phyloP scores from a whole-genome alignment of 2,329 filamentous ascomycete genomes.

The Pezicula carpinea region DNA sequence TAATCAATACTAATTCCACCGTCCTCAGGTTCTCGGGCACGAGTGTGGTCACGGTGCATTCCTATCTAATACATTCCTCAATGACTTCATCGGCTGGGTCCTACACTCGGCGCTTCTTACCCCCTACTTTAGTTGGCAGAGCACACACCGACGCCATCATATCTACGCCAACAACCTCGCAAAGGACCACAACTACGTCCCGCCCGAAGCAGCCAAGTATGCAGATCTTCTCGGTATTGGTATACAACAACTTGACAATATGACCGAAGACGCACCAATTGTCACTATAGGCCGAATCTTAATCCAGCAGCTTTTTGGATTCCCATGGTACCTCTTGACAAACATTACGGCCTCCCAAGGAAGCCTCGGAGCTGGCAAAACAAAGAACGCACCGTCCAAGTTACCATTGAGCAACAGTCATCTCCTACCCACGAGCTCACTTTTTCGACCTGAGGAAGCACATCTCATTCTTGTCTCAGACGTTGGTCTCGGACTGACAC shows the following conservation, averaged over 20 bases:
- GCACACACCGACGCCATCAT: constrained; percentile 97
- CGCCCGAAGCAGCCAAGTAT: constrained; percentile 76
- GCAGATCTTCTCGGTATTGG: constrained; percentile 66
- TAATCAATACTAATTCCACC: too few relatives aligned
- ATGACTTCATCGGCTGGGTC: constrained; percentile 86
- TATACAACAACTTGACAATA: constrained; percentile 74
- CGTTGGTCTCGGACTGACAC: too few relatives aligned
- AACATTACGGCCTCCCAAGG: too few relatives aligned
- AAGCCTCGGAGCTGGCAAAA: too few relatives aligned
- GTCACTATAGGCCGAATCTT: constrained; percentile 68
- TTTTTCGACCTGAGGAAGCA: too few relatives aligned
- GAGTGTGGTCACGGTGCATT: constrained; percentile 96
- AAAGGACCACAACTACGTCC: constrained; percentile 95
- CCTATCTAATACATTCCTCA: constrained; percentile 77
- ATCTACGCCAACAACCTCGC: constrained; percentile 94
- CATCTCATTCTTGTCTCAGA: too few relatives aligned
- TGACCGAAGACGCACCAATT: constrained; percentile 88
- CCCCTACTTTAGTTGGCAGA: constrained; percentile 98
- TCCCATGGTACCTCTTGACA: constrained; percentile 81
- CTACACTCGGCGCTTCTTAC: constrained; percentile 82
- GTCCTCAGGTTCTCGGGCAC: constrained; percentile 89
- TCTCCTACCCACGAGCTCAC: too few relatives aligned
- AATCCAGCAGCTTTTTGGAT: constrained; percentile 81
- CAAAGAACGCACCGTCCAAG: too few relatives aligned
- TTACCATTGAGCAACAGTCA: too few relatives aligned